Base-by-base conservation (phyloP, 148 eudicot species). In the Polygonum aviculare region DNA sequence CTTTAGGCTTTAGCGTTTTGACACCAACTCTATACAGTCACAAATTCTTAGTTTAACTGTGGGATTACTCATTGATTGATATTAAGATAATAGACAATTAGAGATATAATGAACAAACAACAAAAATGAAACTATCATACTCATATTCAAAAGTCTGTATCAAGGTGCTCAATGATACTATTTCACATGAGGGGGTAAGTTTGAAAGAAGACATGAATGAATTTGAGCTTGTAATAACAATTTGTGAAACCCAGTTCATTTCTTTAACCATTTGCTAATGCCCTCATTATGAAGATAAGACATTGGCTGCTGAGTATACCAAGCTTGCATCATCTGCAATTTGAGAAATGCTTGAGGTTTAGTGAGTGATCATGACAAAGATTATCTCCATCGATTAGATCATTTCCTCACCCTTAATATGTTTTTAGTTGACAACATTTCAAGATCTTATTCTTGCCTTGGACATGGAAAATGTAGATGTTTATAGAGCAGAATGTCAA, bases 241-340 rank as follows among this genome's bases (percentile, higher is more conserved):
- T 57, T 22, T 57, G 65, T 22, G 35, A 22, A 57, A 55, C 6
- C 33, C 11, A 12, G 14, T 21, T 57, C 10, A 63, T 26, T 14
- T 12, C 15, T 8, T 35, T 63, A n/a, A 33, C 40, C 40, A 5
- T 3, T 31, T 35, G 35, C 40, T 35, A 31, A 63, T 63, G 70
- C 3, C 40, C 14, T 4, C 95, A 92, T 72, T 88, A 83, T 47
- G 82, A 77, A 80, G 81, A 87, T 55, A 95, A 19, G 19, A 86
- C 86, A 79, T 77, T 95, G 71, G 96, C 88, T 72, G 84, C 84
- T n/a, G 75, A 81, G 86, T 90, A 92, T 63, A 88, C 87, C 0
- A 76, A 63, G 45, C 86, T 77, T 12, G 99, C 97, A 81, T 95
- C 92, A 79, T 83, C 99, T 95, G 97, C 86, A 85, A 11, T 78